These are phyloP conservation scores for Thalassiosira ordinaria DNA, from an alignment of 352 stramenopile genomes.

Conservation along the genomic window DNA sequence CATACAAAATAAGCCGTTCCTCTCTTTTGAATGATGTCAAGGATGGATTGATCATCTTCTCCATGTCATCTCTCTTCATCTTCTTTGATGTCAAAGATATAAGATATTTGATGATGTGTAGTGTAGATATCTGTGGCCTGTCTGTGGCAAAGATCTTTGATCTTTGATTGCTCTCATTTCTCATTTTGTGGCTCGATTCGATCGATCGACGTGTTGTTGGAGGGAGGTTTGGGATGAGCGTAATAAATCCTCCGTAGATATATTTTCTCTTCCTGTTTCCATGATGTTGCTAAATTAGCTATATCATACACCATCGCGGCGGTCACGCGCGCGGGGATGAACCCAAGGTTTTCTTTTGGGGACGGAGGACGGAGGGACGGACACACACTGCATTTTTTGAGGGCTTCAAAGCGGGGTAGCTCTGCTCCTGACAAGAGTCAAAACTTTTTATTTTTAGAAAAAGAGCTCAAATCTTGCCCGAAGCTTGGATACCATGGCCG, in stretches of 20 bases:
- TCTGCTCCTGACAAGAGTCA: neutral
- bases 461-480: neutral
- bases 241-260: neutral
- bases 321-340: too few species aligned
- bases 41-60: too few species aligned
- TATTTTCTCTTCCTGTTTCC: neutral
- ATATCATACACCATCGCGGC: too few species aligned
- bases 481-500: slow-evolving; percentile 2
- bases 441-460: neutral
- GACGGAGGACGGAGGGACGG: neutral
- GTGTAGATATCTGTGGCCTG: too few species aligned
- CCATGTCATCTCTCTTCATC: too few species aligned
- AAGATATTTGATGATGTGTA: too few species aligned
- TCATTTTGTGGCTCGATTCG: neutral
- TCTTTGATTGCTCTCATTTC: too few species aligned
- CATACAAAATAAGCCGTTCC: too few species aligned
- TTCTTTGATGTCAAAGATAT: too few species aligned
- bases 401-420: neutral
- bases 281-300: too few species aligned
- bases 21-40: too few species aligned
- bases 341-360: neutral
- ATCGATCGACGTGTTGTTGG: neutral
- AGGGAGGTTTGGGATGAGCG: neutral
- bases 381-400: neutral
- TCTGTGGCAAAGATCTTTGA: too few species aligned